Evolutionary conservation across 306 rosid genomes (phyloP).

Genomic region (Vigna nakashimae): DNA sequence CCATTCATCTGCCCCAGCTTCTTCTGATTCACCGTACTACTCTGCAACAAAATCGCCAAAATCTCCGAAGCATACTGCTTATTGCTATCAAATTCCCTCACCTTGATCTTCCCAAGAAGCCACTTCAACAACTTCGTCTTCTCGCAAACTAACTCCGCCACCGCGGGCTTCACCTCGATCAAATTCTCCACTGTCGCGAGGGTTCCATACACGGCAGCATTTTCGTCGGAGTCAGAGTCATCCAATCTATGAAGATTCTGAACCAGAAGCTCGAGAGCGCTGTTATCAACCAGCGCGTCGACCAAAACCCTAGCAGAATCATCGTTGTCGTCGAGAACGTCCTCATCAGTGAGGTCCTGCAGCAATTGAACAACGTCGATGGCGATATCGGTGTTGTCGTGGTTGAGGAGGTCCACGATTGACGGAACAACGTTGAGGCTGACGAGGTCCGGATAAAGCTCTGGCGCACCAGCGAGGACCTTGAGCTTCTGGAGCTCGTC

Average conservation of each 20-base stretch:
- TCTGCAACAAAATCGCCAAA: conserved; percentile 89
- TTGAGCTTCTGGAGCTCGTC: conserved; percentile 88
- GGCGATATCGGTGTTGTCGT: conserved; percentile 89
- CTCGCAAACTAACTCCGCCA: conserved; percentile 89
- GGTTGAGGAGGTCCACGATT: conserved; percentile 73
- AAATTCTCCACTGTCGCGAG: conserved; percentile 88
- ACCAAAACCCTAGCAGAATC: conserved; percentile 80
- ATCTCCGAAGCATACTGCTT: conserved; percentile 96
- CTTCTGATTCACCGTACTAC: conserved; percentile 76
- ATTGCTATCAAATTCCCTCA: conserved; percentile 85
- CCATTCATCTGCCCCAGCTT: conserved; percentile 96
- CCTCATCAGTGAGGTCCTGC: conserved; percentile 89
- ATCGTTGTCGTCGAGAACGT: conserved; percentile 77
- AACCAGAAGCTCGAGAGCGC: conserved; percentile 77
- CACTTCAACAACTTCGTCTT: conserved; percentile 81
- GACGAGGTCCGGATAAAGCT: conserved; percentile 87
- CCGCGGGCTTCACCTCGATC: conserved; percentile 88
- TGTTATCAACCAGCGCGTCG: conserved; percentile 75
- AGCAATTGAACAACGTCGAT: conserved; percentile 81
- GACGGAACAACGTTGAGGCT: conserved; percentile 76
- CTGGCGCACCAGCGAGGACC: conserved; percentile 88
- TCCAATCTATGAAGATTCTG: conserved; percentile 78
- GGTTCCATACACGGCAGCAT: conserved; percentile 68
- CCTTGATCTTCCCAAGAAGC: conserved; percentile 89
- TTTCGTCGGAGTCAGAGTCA: conserved; percentile 79